Percentiles rank a stretch among this genome's conserved stretches.
Conservation (phyloP, 2,329 filamentous ascomycete genomes). For the Colletotrichum sp. region DNA sequence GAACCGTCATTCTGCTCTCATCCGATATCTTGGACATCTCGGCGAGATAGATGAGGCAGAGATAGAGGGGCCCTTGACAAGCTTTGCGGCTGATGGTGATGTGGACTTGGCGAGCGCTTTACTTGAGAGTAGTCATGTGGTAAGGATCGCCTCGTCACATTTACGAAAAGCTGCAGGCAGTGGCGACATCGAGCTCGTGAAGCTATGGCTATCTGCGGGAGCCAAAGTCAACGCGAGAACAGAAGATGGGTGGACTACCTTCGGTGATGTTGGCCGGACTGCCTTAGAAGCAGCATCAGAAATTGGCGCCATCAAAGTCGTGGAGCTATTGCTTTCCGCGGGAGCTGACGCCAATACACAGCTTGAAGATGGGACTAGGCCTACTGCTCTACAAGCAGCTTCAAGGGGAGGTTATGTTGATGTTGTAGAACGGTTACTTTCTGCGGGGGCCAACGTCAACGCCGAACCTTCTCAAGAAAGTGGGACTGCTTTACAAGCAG, state of each 20-base stretch:
- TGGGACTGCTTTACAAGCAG: too few relatives aligned
- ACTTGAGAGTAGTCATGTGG: not conserved
- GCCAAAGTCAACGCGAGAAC: not conserved
- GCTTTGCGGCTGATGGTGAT: not conserved
- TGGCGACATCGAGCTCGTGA: not conserved
- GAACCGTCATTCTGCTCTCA: not conserved
- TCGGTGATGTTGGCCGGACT: too few relatives aligned
- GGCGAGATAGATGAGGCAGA: not conserved
- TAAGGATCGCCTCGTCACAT: not conserved
- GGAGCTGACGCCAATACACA: too few relatives aligned
- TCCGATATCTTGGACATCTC: not conserved
- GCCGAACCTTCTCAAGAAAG: too few relatives aligned
- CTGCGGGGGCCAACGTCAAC: too few relatives aligned
- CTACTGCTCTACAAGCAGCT: not conserved
- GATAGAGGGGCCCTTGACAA: fast-evolving
- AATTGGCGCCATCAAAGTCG: fast-evolving
- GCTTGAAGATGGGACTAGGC: too few relatives aligned
- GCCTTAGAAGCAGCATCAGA: too few relatives aligned
- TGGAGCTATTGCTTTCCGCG: not conserved
- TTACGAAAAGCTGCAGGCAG: fast-evolving
- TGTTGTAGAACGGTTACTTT: too few relatives aligned
- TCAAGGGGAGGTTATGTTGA: fast-evolving
- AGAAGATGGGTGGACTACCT: too few relatives aligned
- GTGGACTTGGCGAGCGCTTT: not conserved
- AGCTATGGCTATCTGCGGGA: not conserved